phyloP scores from a whole-genome alignment of 768 basidiomycete genomes.

The Heimioporus sp. region DNA sequence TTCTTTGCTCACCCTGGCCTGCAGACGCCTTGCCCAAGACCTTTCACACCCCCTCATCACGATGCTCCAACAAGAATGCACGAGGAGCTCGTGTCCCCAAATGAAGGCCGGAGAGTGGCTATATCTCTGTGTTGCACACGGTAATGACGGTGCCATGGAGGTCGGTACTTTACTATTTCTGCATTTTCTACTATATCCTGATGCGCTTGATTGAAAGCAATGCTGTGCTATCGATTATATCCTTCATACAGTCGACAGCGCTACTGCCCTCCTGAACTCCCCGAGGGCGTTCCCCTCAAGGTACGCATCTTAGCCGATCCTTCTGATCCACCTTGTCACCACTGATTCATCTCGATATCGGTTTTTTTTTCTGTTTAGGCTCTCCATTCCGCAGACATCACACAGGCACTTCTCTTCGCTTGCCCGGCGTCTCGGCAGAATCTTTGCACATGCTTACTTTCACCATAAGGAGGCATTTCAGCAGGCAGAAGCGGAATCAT shows the following conservation, averaged over 20 bases:
- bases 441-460: conserved; percentile 96
- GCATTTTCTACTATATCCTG: conserved; percentile 12
- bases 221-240: conserved; percentile 99
- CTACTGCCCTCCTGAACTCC: conserved; percentile 88
- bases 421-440: conserved; percentile 86
- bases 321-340: conserved; percentile 21
- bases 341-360: conserved; percentile 11
- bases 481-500: conserved; percentile 87
- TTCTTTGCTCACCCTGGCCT: conserved; percentile 1
- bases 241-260: conserved; percentile 88
- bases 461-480: conserved; percentile 92
- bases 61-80: conserved; percentile 84
- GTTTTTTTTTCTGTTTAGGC: conserved; percentile 38
- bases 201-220: conserved; percentile 48
- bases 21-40: conserved; percentile 84
- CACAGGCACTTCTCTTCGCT: conserved; percentile 88
- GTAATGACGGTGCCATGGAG: conserved; percentile 85
- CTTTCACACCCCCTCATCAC: conserved; percentile 83
- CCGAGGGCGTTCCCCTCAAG: conserved; percentile 90
- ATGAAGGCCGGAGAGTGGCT: conserved; percentile 99
- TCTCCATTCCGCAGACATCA: conserved; percentile 79
- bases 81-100: conserved; percentile 82
- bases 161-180: conserved; percentile 37
- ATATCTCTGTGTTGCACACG: conserved; percentile 94
- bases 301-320: conserved; percentile 39